Evolutionary conservation across 73 alveolate species (phyloP), one percentile per base, ranked within the genome.

Genomic region (Paramecium pentaurelia): DNA sequence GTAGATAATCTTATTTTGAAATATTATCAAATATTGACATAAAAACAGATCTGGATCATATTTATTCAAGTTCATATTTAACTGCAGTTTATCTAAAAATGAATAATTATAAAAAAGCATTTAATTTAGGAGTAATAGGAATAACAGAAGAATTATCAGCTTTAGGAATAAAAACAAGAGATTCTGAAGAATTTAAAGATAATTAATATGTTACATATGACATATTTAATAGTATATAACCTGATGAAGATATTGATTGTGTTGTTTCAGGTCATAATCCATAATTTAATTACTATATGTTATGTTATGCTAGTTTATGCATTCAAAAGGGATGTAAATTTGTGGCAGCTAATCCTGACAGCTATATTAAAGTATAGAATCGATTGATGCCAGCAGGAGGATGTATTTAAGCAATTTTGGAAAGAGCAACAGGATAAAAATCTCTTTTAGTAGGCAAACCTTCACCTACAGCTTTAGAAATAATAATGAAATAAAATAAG

Each of bases 331-430:
- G 96, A 18, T 95, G 95, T 14, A 60, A 77, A 47, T 83, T 95
- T 77, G 87, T 95, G 6, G 97, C 96, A 14, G 88, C 93, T 37
- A 93, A 93, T 89, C 93, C 86, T 20, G 97, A 95, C 30, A 88
- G 77, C 58, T 90, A 45, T 58, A 88, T 93, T 42, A 60, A 71
- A 38, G 92, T 92, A 14, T 93, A 93, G 16, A 92, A 90, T 11
- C 47, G 87, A 71, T 58, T 86, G 16, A 40, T 92, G 92, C 98
- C 98, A 16, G 97, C 95, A 12, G 97, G 97, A 51, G 98, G 98
- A 32, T 83, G 96, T 16, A 58, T 95, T 20, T 93, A 93, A 80
- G 83, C 59, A 25, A 42, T 92, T 25, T 58, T 96, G 6, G 94
- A 71, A 47, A 64, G 54, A 30, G 97, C 95, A 10, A 38, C 92